Evolutionary conservation across 495 filamentous ascomycete genomes (phyloP), one percentile per base, ranked within the genome.

Genomic region (Parmelia sp.): DNA sequence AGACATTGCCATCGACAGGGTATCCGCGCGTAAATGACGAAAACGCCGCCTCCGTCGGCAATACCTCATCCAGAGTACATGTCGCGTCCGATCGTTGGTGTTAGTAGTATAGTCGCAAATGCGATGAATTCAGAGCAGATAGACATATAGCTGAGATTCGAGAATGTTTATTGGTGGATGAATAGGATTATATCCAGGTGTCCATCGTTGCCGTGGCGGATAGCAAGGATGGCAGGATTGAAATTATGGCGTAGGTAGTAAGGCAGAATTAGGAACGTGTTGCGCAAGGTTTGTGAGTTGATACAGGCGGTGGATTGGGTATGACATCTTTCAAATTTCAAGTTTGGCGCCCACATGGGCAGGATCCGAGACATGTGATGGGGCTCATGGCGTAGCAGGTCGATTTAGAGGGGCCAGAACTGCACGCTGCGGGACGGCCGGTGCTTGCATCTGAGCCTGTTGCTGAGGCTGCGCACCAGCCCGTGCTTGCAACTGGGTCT

Each of bases 401-500:
- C 8, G 51, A 8, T 55, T 33, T 12, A 29, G 33, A 21, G 15
- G 29, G 3, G 29, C 51, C 51, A 55, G 4, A 15, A 55, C 15
- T 3, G 51, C 51, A 55, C 27, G 51, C 29, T 55, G 51, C 5
- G 51, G 51, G 5, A 55, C 51, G 27, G 51, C 51, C 14, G 29
- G 51, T 55, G 29, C 25, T n/a, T 55, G 51, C 17, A 29, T 33
- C 51, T 55, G 51, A 33, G 51, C 51, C 51, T 55, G 29, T 55
- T 55, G 51, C 27, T 33, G 49, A 17, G 25, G 49, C 31, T 29
- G 25, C 15, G 49, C 5, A 53, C 25, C 27, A 17, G 25, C 29
- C 5, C 14, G 51, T 33, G 27, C 29, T 33, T 17, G 51, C 47
- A 9, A 51, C 47, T 51, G 47, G 14, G 47, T n/a, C 27, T 55